Percentiles rank a stretch among this genome's conserved stretches.
phyloP scores from a whole-genome alignment of 176 grass and related monocot species.

The Dactylis glomerata region DNA sequence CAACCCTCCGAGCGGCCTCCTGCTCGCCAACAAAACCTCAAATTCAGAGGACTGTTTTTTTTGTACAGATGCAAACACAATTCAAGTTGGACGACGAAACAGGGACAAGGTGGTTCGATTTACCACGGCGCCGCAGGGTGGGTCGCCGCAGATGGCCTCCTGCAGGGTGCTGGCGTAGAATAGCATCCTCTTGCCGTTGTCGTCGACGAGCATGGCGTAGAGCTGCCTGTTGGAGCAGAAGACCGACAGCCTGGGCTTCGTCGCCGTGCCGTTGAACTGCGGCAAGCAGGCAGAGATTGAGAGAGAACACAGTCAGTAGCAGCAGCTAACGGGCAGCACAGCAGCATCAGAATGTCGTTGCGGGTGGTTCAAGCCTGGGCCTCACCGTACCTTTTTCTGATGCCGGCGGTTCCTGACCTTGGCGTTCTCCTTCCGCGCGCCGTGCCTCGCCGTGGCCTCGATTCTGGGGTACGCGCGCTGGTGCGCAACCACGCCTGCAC shows the following conservation, averaged over 20 bases:
- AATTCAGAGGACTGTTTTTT: background rate
- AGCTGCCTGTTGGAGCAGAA: conserved; percentile 90
- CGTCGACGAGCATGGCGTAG: conserved; percentile 85
- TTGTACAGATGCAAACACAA: background rate
- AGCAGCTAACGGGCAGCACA: background rate
- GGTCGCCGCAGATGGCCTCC: conserved; percentile 59
- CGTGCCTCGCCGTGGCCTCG: conserved; percentile 54
- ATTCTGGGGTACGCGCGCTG: conserved; percentile 41
- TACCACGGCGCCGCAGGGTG: conserved; percentile 46
- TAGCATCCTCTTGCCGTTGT: conserved; percentile 76
- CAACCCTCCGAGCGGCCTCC: conserved; percentile 73
- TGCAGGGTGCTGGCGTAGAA: conserved; percentile 89
- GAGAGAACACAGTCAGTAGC: background rate
- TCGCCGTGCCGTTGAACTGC: conserved; percentile 78
- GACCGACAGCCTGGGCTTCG: conserved; percentile 76
- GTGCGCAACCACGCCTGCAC: background rate
- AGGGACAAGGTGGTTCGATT: background rate
- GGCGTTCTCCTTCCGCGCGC: conserved; percentile 59
- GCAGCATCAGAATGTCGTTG: background rate
- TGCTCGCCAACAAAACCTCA: conserved; percentile 8
- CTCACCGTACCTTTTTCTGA: conserved; percentile 62
- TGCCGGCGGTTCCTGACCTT: conserved; percentile 77
- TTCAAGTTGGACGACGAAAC: no score
- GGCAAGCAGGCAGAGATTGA: background rate
- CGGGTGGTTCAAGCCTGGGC: background rate